These are phyloP conservation scores for Spergularia bocconei DNA, from an alignment of 148 eudicot genomes.

Conservation along the genomic window DNA sequence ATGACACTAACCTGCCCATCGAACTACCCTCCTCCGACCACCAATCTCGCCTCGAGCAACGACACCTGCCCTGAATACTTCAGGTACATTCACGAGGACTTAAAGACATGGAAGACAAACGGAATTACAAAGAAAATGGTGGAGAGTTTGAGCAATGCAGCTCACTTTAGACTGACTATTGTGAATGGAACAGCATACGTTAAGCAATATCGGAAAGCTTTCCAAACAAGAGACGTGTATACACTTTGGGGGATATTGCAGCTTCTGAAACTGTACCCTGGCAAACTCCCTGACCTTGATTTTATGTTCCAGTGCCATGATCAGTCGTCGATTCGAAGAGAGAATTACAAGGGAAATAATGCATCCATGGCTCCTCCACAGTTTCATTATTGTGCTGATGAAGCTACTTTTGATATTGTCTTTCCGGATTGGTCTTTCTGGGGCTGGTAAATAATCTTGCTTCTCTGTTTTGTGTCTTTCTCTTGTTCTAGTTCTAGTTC, in stretches of 20 bases:
- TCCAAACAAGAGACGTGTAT: constrained; percentile 45
- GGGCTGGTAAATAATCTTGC: constrained; percentile 51
- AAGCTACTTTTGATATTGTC: constrained; percentile 41
- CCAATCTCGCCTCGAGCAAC: constrained; percentile 2
- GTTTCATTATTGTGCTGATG: constrained; percentile 55
- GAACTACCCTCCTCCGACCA: constrained; percentile 28
- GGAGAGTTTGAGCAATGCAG: constrained; percentile 26
- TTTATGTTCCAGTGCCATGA: constrained; percentile 60
- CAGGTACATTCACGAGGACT: constrained; percentile 64
- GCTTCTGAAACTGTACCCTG: constrained; percentile 57
- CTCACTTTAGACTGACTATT: constrained; percentile 51
- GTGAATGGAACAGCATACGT: constrained; percentile 58
- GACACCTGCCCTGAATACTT: constrained; percentile 59
- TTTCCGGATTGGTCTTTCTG: constrained; percentile 82
- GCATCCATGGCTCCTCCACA: constrained; percentile 51
- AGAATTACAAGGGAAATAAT: constrained; percentile 9
- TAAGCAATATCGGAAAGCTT: constrained; percentile 40
- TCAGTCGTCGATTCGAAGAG: constrained; percentile 29
- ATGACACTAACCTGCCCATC: constrained; percentile 39
- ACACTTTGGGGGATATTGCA: constrained; percentile 63
- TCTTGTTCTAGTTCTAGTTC: too few relatives aligned
- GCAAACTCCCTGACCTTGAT: constrained; percentile 56
- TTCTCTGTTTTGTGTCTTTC: not conserved
- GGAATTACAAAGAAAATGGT: constrained; percentile 56
- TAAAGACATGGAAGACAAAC: constrained; percentile 40